Evolutionary conservation across 768 basidiomycete genomes (phyloP), one percentile per base, ranked within the genome.

Genomic region (Lenzites betulinus): DNA sequence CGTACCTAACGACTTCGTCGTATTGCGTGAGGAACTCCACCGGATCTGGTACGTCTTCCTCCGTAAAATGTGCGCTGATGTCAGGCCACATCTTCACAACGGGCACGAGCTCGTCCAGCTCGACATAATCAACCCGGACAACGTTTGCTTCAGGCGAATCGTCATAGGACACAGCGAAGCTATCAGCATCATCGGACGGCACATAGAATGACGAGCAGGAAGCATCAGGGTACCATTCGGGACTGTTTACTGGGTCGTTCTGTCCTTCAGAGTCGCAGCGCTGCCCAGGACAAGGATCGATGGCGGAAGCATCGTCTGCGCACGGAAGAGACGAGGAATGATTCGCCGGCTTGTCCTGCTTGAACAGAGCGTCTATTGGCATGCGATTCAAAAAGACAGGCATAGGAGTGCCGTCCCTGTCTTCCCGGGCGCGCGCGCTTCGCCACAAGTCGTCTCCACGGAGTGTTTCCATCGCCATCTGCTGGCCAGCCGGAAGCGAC

Each of bases 31-130:
- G 5, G 26, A 58, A 58, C 18, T 43, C 48, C 20, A 28, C n/a
- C 1, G 57, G 57, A 49, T 33, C 23, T 11, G 48, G 48, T 6
- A 51, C 26, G 5, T 43, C 39, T 7, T 42, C 28, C 26, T 50
- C 38, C 3, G 25, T 16, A 36, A 58, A 35, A 7, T 58, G 49
- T n/a, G 39, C 57, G 11, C 11, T 39, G 28, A 58, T 28, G 39
- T 58, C 49, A 4, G 44, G 48, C 57, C 57, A 58, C 13, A 58
- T 12, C 22, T 35, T 26, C 15, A 50, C 39, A 2, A 58, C 20
- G 12, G 57, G 57, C 11, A 51, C 7, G 2, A 43, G 25, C 7
- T 30, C 42, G 26, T 44, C 42, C 11, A 13, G 8, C 8, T n/a
- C 30, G 18, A 30, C 26, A 42, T 7, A 9, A 6, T 33, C 43